Evolutionary conservation across 176 grass and related monocot genomes (phyloP).

Genomic region (Rhipidocladum racemiflorum): DNA sequence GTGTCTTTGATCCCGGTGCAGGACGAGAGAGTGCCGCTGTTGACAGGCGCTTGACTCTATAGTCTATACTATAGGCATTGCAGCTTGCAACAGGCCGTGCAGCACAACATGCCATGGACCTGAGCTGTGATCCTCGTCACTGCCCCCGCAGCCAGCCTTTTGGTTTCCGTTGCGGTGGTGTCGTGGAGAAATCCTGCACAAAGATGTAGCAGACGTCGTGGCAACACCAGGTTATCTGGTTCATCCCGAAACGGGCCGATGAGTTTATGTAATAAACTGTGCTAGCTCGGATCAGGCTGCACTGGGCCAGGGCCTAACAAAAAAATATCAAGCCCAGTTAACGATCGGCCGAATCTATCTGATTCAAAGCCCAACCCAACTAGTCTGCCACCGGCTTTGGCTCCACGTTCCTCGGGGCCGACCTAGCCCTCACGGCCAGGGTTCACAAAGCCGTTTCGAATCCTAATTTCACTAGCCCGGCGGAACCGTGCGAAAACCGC

Average conservation of each 20-base stretch:
- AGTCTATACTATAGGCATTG: too few species aligned
- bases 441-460: too few species aligned
- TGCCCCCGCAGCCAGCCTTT: neutral
- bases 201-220: neutral
- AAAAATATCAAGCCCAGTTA: too few species aligned
- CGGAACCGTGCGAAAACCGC: too few species aligned
- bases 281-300: too few species aligned
- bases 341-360: too few species aligned
- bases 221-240: neutral
- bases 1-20: neutral
- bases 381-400: neutral
- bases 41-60: neutral
- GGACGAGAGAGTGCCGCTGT: neutral
- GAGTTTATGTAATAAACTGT: too few species aligned
- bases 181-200: neutral
- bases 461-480: too few species aligned
- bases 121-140: neutral
- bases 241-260: too few species aligned
- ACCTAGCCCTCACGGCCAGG: too few species aligned
- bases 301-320: too few species aligned
- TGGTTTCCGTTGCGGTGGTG: neutral
- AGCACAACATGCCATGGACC: neutral
- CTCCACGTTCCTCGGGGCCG: neutral
- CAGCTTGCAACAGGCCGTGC: neutral
- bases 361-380: neutral